These are phyloP conservation scores for Starmerella cellae DNA, from an alignment of 805 yeast species.

Conservation along the genomic window DNA sequence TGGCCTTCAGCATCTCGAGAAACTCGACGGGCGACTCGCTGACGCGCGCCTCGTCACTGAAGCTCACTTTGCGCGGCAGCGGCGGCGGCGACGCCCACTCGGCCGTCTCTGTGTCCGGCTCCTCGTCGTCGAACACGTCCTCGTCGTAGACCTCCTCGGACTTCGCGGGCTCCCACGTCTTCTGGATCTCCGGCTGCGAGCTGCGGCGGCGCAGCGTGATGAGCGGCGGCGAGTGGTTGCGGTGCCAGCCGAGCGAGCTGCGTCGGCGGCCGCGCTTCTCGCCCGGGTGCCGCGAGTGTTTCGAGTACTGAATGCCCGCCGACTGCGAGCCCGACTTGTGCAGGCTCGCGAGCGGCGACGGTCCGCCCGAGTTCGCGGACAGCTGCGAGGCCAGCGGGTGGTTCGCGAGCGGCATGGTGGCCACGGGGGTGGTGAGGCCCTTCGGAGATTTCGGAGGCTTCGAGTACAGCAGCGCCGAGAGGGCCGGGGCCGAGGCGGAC, in stretches of 20 bases:
- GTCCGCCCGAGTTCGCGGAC: not conserved
- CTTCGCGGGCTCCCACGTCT: not conserved
- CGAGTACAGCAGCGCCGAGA: not conserved
- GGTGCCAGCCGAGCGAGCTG: not conserved
- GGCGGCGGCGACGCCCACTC: conserved; percentile 24
- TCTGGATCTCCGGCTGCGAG: not conserved
- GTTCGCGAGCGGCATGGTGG: not conserved
- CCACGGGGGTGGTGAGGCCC: not conserved
- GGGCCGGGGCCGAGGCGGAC: conserved; percentile 1
- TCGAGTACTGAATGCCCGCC: not conserved
- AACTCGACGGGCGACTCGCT: conserved; percentile 27
- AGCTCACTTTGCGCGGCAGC: conserved; percentile 24
- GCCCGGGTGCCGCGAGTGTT: not conserved
- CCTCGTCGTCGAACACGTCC: conserved; percentile 13
- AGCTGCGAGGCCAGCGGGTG: not conserved
- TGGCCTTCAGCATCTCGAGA: conserved; percentile 31
- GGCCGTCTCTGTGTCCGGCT: conserved; percentile 19
- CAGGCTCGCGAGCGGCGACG: not conserved
- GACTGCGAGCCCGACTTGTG: not conserved
- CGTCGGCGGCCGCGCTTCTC: not conserved
- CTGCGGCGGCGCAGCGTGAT: not conserved
- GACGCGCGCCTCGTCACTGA: conserved; percentile 19
- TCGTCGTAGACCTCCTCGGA: not conserved
- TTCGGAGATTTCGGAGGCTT: not conserved
- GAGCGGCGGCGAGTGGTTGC: conserved; percentile 5